A percentile compares a stretch with the other conserved stretches of the same genome.
Conservation (phyloP, 2,329 filamentous ascomycete species). For the Ophiostoma angusticollis region DNA sequence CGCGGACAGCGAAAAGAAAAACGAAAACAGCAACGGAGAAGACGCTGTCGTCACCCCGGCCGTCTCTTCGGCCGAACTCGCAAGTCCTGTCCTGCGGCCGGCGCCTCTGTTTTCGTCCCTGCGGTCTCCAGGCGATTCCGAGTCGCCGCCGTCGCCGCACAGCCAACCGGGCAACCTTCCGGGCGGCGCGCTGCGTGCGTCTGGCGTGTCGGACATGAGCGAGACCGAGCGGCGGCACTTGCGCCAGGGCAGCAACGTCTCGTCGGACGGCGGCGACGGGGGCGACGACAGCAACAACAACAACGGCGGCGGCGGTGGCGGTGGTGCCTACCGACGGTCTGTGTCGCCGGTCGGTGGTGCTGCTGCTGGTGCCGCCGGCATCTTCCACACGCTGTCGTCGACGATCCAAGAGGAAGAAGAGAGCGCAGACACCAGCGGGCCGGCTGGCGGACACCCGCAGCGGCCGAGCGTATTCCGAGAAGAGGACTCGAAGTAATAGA, state of each 20-base stretch:
- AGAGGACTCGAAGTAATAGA: conserved; percentile 1
- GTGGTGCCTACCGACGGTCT: too few species aligned
- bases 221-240: conserved; percentile 28
- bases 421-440: conserved; percentile 1
- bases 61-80: conserved; percentile 15
- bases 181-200: conserved; percentile 18
- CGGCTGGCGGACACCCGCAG: background rate
- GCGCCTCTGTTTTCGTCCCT: too few species aligned
- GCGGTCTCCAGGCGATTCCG: too few species aligned
- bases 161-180: conserved; percentile 2
- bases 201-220: conserved; percentile 29
- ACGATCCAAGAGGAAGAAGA: conserved; percentile 5
- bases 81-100: too few species aligned
- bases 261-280: conserved; percentile 6
- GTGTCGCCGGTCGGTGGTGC: conserved; percentile 9
- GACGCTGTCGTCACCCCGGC: background rate
- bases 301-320: too few species aligned
- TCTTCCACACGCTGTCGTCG: too few species aligned
- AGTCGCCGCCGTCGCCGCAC: conserved; percentile 1
- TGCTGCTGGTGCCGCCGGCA: background rate
- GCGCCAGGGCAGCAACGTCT: conserved; percentile 27
- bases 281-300: too few species aligned
- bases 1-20: too few species aligned
- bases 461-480: conserved; percentile 5
- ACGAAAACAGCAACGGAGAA: too few species aligned